Percentiles rank a stretch among this genome's conserved stretches.
Evolutionary conservation across 106 monocot species (phyloP).

Genomic region (Platanthera zijinensis): DNA sequence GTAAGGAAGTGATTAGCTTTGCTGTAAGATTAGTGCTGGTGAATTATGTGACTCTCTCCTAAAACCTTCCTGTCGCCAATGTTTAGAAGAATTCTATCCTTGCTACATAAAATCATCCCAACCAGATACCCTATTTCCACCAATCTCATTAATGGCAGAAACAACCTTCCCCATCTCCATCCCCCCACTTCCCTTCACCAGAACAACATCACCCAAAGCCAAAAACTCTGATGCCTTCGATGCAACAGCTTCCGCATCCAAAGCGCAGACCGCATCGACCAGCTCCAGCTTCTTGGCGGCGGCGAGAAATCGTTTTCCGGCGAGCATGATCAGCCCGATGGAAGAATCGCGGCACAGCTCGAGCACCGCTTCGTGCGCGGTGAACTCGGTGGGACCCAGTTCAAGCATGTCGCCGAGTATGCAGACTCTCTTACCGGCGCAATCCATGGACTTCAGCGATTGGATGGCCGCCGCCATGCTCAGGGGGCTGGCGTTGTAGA

Average conservation of each 20-base stretch:
- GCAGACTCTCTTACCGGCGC: conserved; percentile 17
- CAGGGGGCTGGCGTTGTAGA: conserved; percentile 24
- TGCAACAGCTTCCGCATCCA: conserved; percentile 7
- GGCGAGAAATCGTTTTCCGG: conserved; percentile 17
- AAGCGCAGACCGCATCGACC: not conserved
- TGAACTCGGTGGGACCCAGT: conserved; percentile 14
- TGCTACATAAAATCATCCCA: not conserved
- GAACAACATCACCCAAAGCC: conserved; percentile 19
- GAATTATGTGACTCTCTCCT: too few species aligned
- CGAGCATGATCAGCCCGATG: conserved; percentile 17
- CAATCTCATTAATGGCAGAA: conserved; percentile 11
- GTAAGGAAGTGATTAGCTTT: too few species aligned
- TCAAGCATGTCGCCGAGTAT: conserved; percentile 35
- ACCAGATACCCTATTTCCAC: not conserved
- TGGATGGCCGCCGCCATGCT: conserved; percentile 32
- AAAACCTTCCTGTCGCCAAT: too few species aligned
- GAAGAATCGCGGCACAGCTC: conserved; percentile 16
- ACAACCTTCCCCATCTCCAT: conserved; percentile 36
- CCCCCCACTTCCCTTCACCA: conserved; percentile 26
- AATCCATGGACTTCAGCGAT: conserved; percentile 18
- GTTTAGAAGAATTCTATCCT: too few species aligned
- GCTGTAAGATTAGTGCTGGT: too few species aligned
- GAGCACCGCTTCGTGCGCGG: conserved; percentile 17
- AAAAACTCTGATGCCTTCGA: not conserved
- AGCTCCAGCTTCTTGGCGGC: conserved; percentile 15